phyloP scores from a whole-genome alignment of 495 filamentous ascomycete genomes.

The Penicillium coprophilum region DNA sequence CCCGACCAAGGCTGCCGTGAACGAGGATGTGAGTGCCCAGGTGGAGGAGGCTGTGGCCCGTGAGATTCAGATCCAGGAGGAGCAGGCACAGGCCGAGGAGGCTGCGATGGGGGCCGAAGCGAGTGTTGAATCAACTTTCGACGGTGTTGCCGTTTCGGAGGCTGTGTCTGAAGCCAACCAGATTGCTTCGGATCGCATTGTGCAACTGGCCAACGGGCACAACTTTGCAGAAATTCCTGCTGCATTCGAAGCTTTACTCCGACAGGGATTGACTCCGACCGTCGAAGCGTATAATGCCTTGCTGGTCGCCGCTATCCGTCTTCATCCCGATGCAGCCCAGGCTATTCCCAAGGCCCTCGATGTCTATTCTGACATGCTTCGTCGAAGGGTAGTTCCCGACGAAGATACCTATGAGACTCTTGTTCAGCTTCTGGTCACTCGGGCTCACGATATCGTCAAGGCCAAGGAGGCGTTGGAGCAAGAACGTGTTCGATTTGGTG shows the following conservation, averaged over 20 bases:
- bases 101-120: slow-evolving; percentile 35
- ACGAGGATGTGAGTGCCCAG: slow-evolving; percentile 55
- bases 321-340: slow-evolving; percentile 67
- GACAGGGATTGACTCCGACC: slow-evolving; percentile 72
- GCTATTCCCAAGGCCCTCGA: slow-evolving; percentile 86
- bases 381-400: slow-evolving; percentile 77
- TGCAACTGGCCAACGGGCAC: slow-evolving; percentile 62
- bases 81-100: slow-evolving; percentile 47
- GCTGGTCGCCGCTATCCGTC: slow-evolving; percentile 74
- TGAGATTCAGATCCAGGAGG: slow-evolving; percentile 55
- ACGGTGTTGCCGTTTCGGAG: slow-evolving; percentile 34
- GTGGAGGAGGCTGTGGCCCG: slow-evolving; percentile 65
- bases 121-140: slow-evolving; percentile 30
- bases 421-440: slow-evolving; percentile 74
- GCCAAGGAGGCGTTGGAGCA: slow-evolving; percentile 71
- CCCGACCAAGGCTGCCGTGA: slow-evolving; percentile 58
- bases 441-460: slow-evolving; percentile 68
- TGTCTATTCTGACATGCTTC: slow-evolving; percentile 95
- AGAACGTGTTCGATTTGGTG: slow-evolving; percentile 75
- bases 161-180: slow-evolving; percentile 54
- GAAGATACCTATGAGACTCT: slow-evolving; percentile 82
- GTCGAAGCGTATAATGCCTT: slow-evolving; percentile 87
- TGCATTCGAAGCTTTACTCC: slow-evolving; percentile 83
- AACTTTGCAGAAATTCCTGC: slow-evolving; percentile 84
- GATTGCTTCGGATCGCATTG: slow-evolving; percentile 71